Evolutionary conservation across 805 yeast species (phyloP).

Genomic region (Lachancea waltii): DNA sequence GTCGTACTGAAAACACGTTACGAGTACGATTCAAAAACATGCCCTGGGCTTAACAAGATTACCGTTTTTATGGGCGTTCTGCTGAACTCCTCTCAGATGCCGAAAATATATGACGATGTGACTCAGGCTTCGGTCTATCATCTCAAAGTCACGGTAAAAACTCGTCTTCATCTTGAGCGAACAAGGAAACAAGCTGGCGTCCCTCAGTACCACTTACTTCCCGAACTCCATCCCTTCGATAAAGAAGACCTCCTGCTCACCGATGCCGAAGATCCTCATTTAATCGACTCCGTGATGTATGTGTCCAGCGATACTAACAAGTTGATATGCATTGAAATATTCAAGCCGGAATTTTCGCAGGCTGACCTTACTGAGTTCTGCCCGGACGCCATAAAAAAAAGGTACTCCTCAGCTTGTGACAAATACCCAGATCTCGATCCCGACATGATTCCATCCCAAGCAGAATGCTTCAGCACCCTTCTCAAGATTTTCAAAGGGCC

Average conservation of each 20-base stretch:
- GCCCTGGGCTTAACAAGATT: slow-evolving; percentile 27
- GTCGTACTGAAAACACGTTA: slow-evolving; percentile 25
- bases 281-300: slow-evolving; percentile 43
- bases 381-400: slow-evolving; percentile 41
- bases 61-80: slow-evolving; percentile 28
- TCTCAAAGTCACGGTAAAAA: slow-evolving; percentile 33
- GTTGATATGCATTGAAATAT: slow-evolving; percentile 48
- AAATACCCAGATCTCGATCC: slow-evolving; percentile 24
- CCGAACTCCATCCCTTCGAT: slow-evolving; percentile 30
- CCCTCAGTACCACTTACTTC: slow-evolving; percentile 30
- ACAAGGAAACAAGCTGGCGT: slow-evolving; percentile 28
- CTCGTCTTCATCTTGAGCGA: slow-evolving; percentile 21
- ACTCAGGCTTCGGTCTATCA: slow-evolving; percentile 28
- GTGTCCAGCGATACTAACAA: slow-evolving; percentile 41
- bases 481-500: slow-evolving; percentile 66
- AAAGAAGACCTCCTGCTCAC: slow-evolving; percentile 21
- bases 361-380: slow-evolving; percentile 43
- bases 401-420: slow-evolving; percentile 40
- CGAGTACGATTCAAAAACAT: slow-evolving; percentile 24
- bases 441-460: slow-evolving; percentile 41
- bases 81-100: slow-evolving; percentile 18
- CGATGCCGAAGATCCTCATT: slow-evolving; percentile 27
- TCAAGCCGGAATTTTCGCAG: slow-evolving; percentile 42
- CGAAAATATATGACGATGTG: slow-evolving; percentile 13
- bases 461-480: slow-evolving; percentile 54